Evolutionary conservation across 2,329 filamentous ascomycete genomes (phyloP), one percentile per base, ranked within the genome.

Genomic region (Verticillium longisporum): DNA sequence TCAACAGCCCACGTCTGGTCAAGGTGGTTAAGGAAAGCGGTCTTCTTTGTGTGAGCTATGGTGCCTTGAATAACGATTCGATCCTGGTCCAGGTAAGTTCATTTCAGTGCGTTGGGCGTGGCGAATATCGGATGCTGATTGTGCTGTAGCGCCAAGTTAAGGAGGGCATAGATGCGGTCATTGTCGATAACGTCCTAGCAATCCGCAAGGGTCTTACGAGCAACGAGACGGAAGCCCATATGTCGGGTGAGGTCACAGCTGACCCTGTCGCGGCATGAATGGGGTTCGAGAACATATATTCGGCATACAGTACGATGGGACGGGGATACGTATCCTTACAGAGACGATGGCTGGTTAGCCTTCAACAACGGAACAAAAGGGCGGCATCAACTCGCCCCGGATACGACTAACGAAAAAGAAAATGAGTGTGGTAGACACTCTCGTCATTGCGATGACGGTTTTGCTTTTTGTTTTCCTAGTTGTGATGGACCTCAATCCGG

Each of bases 121-220:
- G 6, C 6, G n/a, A 5, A 21, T 11, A 9, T n/a, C 56, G 13
- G 57, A 61, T 66, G 58, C 68, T 63, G 57, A 65, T 58, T 67
- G 66, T 14, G 21, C 3, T 50, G n/a, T 71, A 93, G 88, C 79
- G 89, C 65, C 95, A 99, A 87, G 91, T 96, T 10, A 90, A 91
- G 60, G 91, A 97, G 75, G 94, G 95, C 56, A 97, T 99, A 64
- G 95, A 99, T 72, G 95, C 95, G 1, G 94, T 99, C 60, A 99
- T 99, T 70, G 95, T 98, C 14, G 95, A 99, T 72, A 95, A 87
- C 64, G 94, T 99, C 3, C 83, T 98, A 34, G 91, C 91, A 50
- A 97, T 99, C 67, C 87, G 94, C 56, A 92, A 97, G 75, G 94
- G 92, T 1, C 82, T 99, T 63, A 95, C 91, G 1, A 76, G 70